Base-by-base conservation (phyloP, 495 filamentous ascomycete genomes). In the Oleoguttula mirabilis region DNA sequence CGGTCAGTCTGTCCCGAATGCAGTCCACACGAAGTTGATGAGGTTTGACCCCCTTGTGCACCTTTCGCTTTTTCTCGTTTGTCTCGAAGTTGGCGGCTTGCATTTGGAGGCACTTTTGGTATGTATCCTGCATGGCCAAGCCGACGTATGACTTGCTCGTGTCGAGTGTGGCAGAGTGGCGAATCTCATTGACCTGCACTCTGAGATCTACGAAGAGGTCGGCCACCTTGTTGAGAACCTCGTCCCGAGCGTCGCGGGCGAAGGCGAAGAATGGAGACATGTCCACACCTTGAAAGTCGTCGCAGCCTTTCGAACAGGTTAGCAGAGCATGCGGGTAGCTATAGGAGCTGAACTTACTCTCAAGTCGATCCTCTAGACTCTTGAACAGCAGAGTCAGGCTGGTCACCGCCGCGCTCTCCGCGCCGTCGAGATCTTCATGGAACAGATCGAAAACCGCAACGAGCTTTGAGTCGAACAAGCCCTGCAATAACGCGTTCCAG, bases 401-500 rank as follows among this genome's bases (percentile, higher is more conserved):
- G n/a, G 25, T 28, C 7, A 28, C n/a, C 7, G 25, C 25, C n/a
- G 7, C 25, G 25, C n/a, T 28, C 25, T 28, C 25, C 7, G n/a
- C 25, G n/a, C 7, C 7, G 25, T 7, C 25, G 7, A 28, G 25
- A n/a, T n/a, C 25, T 7, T 28, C 25, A 7, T 28, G 7, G n/a
- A 28, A n/a, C 7, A 7, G 7, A n/a, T 28, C n/a, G 25, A 28
- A 28, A n/a, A n/a, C 25, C 25, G 7, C 25, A 7, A 7, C n/a
- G 25, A 28, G 25, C 25, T 28, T 28, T n/a, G 25, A 7, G 7
- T 7, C 25, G n/a, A 28, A 28, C 7, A 28, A 7, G n/a, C n/a
- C 25, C 25, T 7, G 25, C 7, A 28, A 7, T n/a, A 7, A 7
- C 25, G 12, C 21, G 25, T 45, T 45, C 42, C 42, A 45, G 21